Conservation (phyloP, 2,329 filamentous ascomycete species). For the Amauroascus niger region DNA sequence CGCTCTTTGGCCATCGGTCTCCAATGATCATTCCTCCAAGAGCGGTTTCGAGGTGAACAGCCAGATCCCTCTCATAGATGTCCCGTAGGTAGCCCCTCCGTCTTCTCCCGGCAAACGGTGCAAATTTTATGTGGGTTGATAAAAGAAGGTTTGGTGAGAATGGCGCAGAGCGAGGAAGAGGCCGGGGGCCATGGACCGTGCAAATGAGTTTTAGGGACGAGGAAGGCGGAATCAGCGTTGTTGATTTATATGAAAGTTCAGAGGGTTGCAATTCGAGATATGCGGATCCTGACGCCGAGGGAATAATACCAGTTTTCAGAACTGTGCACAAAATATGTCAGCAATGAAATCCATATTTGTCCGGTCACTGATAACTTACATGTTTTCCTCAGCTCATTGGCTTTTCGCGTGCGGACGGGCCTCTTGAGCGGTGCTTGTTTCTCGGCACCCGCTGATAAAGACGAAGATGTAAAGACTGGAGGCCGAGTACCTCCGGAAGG, state of each 20-base stretch:
- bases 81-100: conserved; percentile 81
- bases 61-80: conserved; percentile 74
- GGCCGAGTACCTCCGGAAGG: conserved; percentile 67
- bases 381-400: conserved; percentile 70
- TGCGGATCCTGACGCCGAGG: conserved; percentile 85
- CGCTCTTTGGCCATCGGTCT: conserved; percentile 96
- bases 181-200: conserved; percentile 85
- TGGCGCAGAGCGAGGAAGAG: conserved; percentile 76
- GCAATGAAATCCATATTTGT: conserved; percentile 13
- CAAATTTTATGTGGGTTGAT: conserved; percentile 90
- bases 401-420: conserved; percentile 50
- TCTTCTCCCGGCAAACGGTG: conserved; percentile 78
- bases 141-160: conserved; percentile 90
- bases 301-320: conserved; percentile 82
- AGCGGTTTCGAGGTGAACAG: conserved; percentile 82
- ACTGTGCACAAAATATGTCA: conserved; percentile 43
- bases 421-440: conserved; percentile 37
- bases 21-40: conserved; percentile 82
- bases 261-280: conserved; percentile 47
- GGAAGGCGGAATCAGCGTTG: conserved; percentile 43
- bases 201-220: conserved; percentile 82
- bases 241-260: conserved; percentile 35
- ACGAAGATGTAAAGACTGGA: conserved; percentile 53
- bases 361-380: conserved; percentile 38
- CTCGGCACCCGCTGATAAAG: conserved; percentile 40